A percentile compares a stretch with the other conserved stretches of the same genome.
These are phyloP conservation scores for Ascochyta lentis DNA, from an alignment of 2,329 filamentous ascomycete species.

Conservation along the genomic window DNA sequence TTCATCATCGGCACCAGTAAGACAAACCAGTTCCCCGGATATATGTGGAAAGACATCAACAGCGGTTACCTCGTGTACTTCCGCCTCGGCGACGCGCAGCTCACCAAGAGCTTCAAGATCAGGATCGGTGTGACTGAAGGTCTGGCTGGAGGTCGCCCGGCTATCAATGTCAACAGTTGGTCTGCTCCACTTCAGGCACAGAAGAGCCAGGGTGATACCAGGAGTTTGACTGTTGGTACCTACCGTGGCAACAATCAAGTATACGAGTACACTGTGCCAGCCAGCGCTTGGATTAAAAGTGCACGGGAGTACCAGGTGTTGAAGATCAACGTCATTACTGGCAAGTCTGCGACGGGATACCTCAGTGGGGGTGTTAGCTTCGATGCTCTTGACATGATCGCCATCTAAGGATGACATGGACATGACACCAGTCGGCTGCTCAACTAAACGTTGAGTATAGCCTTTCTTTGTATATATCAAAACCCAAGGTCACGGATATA, in stretches of 20 bases:
- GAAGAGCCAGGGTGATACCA: slow-evolving; percentile 29
- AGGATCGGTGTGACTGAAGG: slow-evolving; percentile 33
- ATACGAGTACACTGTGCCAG: slow-evolving; percentile 32
- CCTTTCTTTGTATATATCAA: no score
- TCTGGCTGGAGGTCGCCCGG: slow-evolving; percentile 25
- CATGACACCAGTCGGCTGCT: no score
- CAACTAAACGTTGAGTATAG: no score
- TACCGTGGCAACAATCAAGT: slow-evolving; percentile 34
- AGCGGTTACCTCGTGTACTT: slow-evolving; percentile 54
- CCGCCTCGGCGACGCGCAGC: slow-evolving; percentile 29
- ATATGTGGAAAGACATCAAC: slow-evolving; percentile 54
- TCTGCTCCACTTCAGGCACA: slow-evolving; percentile 19
- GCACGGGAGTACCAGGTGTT: slow-evolving; percentile 27
- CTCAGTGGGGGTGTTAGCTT: slow-evolving; percentile 29
- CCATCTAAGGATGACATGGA: background rate
- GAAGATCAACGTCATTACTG: slow-evolving; percentile 29
- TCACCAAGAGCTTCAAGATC: slow-evolving; percentile 31
- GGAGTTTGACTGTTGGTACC: slow-evolving; percentile 30
- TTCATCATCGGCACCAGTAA: slow-evolving; percentile 29
- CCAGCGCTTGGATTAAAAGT: slow-evolving; percentile 30
- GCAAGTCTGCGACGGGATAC: slow-evolving; percentile 29
- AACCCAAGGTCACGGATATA: background rate
- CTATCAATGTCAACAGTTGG: slow-evolving; percentile 27
- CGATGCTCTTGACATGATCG: slow-evolving; percentile 31
- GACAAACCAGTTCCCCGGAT: slow-evolving; percentile 45